A percentile compares a stretch with the other conserved stretches of the same genome.
Conservation (phyloP, 2,329 filamentous ascomycete genomes). For the Xylariaceae sp. region DNA sequence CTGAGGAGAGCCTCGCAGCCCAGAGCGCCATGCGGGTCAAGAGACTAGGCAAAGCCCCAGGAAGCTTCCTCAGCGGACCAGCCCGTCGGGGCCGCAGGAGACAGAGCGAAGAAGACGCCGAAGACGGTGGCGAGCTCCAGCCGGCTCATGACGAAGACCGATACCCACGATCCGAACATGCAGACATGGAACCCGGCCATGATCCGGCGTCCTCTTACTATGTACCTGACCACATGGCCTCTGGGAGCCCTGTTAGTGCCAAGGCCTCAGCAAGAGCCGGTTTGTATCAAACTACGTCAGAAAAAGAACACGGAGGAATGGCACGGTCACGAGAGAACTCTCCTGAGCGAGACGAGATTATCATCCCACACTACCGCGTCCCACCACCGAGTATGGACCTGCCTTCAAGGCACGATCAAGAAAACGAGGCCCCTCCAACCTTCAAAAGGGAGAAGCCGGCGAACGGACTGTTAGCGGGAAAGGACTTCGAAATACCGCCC, state of each 20-base stretch:
- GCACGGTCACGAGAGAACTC: constrained; percentile 19
- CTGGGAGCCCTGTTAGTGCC: constrained; percentile 54
- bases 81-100: constrained; percentile 67
- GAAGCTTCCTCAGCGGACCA: constrained; percentile 73
- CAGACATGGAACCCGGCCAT: constrained; percentile 33
- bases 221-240: constrained; percentile 46
- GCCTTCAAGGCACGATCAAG: constrained; percentile 68
- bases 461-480: constrained; percentile 49
- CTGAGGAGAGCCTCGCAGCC: constrained; percentile 58
- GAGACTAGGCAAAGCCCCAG: constrained; percentile 67
- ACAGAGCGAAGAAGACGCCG: constrained; percentile 61
- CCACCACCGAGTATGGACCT: constrained; percentile 51
- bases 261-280: constrained; percentile 39
- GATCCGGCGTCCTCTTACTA: constrained; percentile 41
- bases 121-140: constrained; percentile 39
- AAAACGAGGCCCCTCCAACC: constrained; percentile 71
- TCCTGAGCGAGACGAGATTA: constrained; percentile 36
- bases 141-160: constrained; percentile 39
- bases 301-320: constrained; percentile 30
- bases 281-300: constrained; percentile 35
- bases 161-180: constrained; percentile 32
- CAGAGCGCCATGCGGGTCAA: constrained; percentile 75
- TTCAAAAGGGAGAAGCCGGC: constrained; percentile 59
- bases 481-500: constrained; percentile 47
- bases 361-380: constrained; percentile 51